Evolutionary conservation across 108 stramenopile species (phyloP).

Genomic region (Schizochytrium sp.): DNA sequence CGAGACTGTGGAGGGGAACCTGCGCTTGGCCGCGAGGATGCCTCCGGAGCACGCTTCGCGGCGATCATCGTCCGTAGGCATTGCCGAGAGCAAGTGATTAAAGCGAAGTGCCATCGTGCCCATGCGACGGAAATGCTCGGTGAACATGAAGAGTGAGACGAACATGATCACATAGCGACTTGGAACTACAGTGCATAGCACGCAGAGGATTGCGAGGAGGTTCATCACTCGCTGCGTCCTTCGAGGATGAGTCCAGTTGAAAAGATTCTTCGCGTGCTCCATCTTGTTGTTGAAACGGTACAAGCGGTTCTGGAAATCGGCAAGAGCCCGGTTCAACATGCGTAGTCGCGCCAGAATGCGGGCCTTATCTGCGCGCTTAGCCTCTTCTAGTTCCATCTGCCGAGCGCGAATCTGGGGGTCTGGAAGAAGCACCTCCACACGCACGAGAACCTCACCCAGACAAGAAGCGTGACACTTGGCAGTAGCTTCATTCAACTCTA

Average conservation of each 20-base stretch:
- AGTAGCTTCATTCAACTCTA: neutral
- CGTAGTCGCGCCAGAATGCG: neutral
- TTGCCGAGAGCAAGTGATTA: constrained; percentile 34
- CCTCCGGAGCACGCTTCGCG: constrained; percentile 21
- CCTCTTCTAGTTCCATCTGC: constrained; percentile 48
- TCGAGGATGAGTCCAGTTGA: constrained; percentile 50
- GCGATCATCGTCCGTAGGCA: constrained; percentile 49
- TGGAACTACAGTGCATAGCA: constrained; percentile 34
- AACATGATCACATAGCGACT: constrained; percentile 31
- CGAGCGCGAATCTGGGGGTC: neutral
- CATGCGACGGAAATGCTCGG: constrained; percentile 35
- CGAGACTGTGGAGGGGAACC: neutral
- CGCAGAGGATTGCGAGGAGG: neutral
- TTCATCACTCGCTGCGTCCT: neutral
- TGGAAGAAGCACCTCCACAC: constrained; percentile 13
- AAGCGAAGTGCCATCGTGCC: constrained; percentile 17
- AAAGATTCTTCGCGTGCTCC: constrained; percentile 35
- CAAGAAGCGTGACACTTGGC: neutral
- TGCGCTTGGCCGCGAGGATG: constrained; percentile 35
- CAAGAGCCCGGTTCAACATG: constrained; percentile 19
- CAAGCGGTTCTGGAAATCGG: neutral
- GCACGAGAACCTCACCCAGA: constrained; percentile 39
- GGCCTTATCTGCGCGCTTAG: constrained; percentile 31
- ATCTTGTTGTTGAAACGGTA: constrained; percentile 45
- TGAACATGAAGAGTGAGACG: constrained; percentile 58